Evolutionary conservation across 139 green algal species (phyloP).

Genomic region (Haematococcus sp.): DNA sequence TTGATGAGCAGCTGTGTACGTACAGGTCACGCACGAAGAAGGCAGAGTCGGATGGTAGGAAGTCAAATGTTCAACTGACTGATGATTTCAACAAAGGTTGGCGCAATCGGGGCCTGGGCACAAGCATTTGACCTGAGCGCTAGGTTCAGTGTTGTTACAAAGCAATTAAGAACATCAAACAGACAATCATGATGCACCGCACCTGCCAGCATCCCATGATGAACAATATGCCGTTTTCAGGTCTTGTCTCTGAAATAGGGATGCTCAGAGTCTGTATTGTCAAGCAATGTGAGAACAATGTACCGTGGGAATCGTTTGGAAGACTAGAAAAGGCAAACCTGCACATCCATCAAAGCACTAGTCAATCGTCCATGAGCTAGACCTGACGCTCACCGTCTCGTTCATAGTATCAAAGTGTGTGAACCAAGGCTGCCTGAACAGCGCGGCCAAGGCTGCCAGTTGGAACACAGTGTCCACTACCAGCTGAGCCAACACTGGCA

Average conservation of each 20-base stretch:
- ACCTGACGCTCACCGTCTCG: no score
- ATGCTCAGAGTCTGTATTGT: background rate
- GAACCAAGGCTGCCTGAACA: constrained; percentile 5
- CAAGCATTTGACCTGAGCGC: background rate
- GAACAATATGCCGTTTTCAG: constrained; percentile 1
- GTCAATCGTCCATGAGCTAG: no score
- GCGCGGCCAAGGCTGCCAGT: background rate
- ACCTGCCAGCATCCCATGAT: constrained; percentile 11
- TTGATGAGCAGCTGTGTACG: constrained; percentile 10
- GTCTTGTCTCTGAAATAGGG: background rate
- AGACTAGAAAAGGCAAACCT: no score
- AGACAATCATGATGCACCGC: background rate
- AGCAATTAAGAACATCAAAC: background rate
- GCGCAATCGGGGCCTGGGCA: background rate
- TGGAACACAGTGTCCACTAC: constrained; percentile 15
- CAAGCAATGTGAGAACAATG: no score
- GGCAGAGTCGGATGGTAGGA: no score
- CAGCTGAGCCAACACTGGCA: constrained; percentile 7
- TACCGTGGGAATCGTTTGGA: no score
- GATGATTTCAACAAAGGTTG: background rate
- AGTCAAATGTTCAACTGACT: no score
- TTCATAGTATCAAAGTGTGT: background rate
- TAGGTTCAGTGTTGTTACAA: background rate
- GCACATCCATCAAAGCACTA: no score
- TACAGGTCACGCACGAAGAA: background rate